Evolutionary conservation across 2,329 filamentous ascomycete species (phyloP), one percentile per base, ranked within the genome.

Genomic region (Fusarium buharicum): DNA sequence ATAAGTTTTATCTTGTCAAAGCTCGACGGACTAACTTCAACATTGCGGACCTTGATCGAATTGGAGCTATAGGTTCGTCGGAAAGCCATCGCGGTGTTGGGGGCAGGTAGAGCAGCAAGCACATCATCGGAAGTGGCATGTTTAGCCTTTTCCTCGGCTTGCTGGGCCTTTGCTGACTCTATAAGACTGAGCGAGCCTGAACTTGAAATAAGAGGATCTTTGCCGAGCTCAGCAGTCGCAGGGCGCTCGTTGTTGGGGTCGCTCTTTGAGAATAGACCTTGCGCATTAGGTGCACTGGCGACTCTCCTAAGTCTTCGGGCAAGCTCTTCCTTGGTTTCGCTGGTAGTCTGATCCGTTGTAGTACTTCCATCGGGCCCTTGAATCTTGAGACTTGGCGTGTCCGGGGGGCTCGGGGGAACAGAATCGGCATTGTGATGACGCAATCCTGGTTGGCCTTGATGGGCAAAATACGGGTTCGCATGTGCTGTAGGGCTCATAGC

Each of bases 1-100:
- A 99, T 97, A 78, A 99, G 84, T 78, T 99, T 99, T 78, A 99
- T 97, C 86, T 99, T 99, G 83, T 99, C 95, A 72, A 99, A 99
- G 75, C 94, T 98, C 62, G 91, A 84, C 0, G 95, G 95, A 1
- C 93, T 91, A 31, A 99, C 95, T 78, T 99, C 95, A 43, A 99
- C 95, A 75, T 97, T 93, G 70, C 95, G 87, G 67, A 98, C 92
- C 79, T 99, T 99, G 82, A 99, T 99, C 36, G 95, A 98, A 77
- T 98, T 99, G 67, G 94, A 97, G 78, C 95, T 98, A 77, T 99
- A 99, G 3, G 95, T 99, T 74, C 95, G 86, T 72, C 95, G 85
- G 79, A 97, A 99, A 17, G 92, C 88, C 44, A 92, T 82, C 16
- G 86, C 84, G 48, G 85, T 86, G 5, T 90, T 88, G 2, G 86